Base-by-base conservation (phyloP, 2,329 filamentous ascomycete genomes). In the Whalleya microplaca region DNA sequence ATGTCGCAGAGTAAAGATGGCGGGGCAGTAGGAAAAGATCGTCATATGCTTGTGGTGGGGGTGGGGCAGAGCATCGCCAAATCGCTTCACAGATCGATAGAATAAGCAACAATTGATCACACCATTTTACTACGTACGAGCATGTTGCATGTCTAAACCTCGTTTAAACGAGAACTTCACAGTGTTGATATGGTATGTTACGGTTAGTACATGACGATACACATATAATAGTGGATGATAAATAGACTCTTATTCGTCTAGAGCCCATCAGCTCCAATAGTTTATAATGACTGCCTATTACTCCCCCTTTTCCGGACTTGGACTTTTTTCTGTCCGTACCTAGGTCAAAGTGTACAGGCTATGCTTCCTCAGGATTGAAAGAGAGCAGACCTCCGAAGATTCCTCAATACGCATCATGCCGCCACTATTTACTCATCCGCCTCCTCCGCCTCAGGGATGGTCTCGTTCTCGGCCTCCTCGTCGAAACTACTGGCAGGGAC, bases 401-500 rank as follows among this genome's bases (percentile, higher is more conserved):
- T 14, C 20, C 3, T 21, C 19, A 14, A n/a, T n/a, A 14, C 16
- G n/a, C n/a, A n/a, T 20, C 37, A n/a, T 19, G 9, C 18, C 27
- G 27, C 40, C 41, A 41, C n/a, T 5, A 48, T 46, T 57, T 72
- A 72, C 51, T 74, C 71, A 47, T 75, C 72, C 14, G 63, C 68
- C 5, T 57, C 62, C 19, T 66, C 68, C 65, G 82, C 80, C 66
- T 84, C 83, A 57, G 84, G 81, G 42, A 80, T 81, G 49, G 80
- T 82, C 47, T 82, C 82, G 58, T 90, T 89, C 50, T 96, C 92
- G 3, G 84, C 89, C 32, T 94, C 91, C 68, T 98, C 94, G 69
- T 98, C 95, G 72, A 98, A 94, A 61, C 91, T 95, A 69, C 88
- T 86, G 49, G 85, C 78, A 1, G 95, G 95, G 7, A 99, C 91